Conservation (phyloP, 345 rosid species). For the Eucalyptus cloeziana region DNA sequence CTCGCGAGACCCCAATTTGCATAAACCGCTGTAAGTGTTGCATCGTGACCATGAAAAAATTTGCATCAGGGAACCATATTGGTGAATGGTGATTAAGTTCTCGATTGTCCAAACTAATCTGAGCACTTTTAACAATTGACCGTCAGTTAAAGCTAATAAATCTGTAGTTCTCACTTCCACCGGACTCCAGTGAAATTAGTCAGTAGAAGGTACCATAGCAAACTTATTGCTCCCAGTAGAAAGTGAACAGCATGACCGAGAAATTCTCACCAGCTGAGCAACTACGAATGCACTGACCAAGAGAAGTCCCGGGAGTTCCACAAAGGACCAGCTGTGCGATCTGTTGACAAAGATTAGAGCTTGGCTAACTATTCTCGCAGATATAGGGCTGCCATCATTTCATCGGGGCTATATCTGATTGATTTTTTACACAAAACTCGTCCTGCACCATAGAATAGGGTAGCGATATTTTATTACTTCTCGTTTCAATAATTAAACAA, state of each 20-base stretch:
- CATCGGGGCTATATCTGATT: constrained; percentile 4
- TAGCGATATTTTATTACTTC: neutral
- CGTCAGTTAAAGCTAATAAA: neutral
- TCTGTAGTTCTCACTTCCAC: neutral
- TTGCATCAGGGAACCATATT: neutral
- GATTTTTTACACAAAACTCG: constrained; percentile 33
- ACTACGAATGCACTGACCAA: constrained; percentile 37
- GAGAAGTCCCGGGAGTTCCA: constrained; percentile 71
- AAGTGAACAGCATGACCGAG: neutral
- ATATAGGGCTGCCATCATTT: constrained; percentile 77
- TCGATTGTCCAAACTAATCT: neutral
- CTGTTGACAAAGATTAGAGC: constrained; percentile 60
- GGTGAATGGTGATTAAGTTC: neutral
- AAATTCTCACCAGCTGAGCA: constrained; percentile 62
- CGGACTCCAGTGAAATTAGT: neutral
- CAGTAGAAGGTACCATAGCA: neutral
- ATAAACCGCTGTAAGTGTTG: constrained; percentile 61
- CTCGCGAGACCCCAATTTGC: constrained; percentile 62
- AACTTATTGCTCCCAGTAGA: neutral
- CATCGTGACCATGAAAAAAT: constrained; percentile 17
- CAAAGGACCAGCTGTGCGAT: constrained; percentile 74
- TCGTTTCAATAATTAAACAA: neutral
- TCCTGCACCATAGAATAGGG: constrained; percentile 22
- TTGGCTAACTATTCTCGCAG: constrained; percentile 66
- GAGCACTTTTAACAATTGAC: neutral